Conservation (phyloP, 495 filamentous ascomycete genomes). For the Penicillium salamii region DNA sequence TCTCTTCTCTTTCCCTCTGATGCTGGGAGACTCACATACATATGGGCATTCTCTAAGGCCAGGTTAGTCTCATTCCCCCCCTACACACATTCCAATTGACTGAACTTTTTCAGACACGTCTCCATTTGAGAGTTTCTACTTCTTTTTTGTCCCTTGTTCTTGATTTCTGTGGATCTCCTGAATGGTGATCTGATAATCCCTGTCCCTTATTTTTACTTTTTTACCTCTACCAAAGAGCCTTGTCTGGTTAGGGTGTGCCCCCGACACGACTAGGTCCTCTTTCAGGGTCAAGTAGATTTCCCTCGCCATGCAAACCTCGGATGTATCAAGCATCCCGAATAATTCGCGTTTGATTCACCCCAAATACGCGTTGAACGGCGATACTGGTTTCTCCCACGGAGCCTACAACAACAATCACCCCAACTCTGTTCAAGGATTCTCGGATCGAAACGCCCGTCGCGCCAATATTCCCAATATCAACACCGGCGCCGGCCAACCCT, state of each 20-base stretch:
- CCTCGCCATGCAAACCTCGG: constrained; percentile 82
- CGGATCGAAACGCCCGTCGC: constrained; percentile 77
- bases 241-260: constrained; percentile 6
- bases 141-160: constrained; percentile 52
- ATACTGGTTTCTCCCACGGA: constrained; percentile 88
- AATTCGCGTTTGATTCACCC: constrained; percentile 53
- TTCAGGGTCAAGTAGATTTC: constrained; percentile 9
- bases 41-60: constrained; percentile 32
- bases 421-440: constrained; percentile 62
- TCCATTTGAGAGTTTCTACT: constrained; percentile 29
- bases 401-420: constrained; percentile 77
- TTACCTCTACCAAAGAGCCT: not conserved
- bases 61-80: constrained; percentile 27
- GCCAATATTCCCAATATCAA: constrained; percentile 92
- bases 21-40: constrained; percentile 7
- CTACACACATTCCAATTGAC: constrained; percentile 31
- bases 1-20: constrained; percentile 17
- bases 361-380: constrained; percentile 56
- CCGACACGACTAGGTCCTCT: constrained; percentile 3
- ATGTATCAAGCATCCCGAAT: constrained; percentile 56
- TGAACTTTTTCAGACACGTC: constrained; percentile 21
- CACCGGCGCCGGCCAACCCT: constrained; percentile 60
- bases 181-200: constrained; percentile 13
- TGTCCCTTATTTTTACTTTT: constrained; percentile 2
- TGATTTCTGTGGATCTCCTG: constrained; percentile 7